Base-by-base conservation (phyloP, 768 basidiomycete genomes). In the Macrolepiota fuliginosa region DNA sequence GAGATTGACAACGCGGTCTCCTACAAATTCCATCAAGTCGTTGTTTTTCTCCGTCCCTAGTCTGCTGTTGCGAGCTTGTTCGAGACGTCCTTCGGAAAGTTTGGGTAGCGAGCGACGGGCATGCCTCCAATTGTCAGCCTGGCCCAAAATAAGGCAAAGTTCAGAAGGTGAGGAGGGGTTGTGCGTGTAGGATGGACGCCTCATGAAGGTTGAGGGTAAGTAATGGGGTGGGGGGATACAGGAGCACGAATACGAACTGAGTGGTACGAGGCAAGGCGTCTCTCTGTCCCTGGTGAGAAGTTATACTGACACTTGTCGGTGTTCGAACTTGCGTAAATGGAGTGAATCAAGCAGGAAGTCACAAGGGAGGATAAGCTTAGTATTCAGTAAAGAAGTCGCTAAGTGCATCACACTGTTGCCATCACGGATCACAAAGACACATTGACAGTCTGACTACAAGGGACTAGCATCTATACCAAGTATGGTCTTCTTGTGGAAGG, bases 1-100 rank as follows among this genome's bases (percentile, higher is more conserved):
- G 13, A 74, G 69, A 57, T 74, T 74, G 37, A 74, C 66, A 3
- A 69, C 66, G 7, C 72, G 69, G 52, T 75, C 73, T 12, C 74
- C 74, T 29, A 74, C 65, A 56, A 74, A 75, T 61, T 74, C 74
- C 4, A 73, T 65, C 17, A 73, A 56, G 53, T 75, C 71, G 50
- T 75, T 74, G 62, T 73, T 75, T 29, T 69, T 62, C 42, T 54
- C 40, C 2, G 72, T 66, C 22, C 66, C 55, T 54, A 64, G 66
- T 22, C 64, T 63, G 50, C 68, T 65, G 45, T 74, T 75, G n/a
- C 67, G 62, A 15, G 69, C 70, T 17, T 65, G 65, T 4, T 64
- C 58, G 6, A 71, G 63, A 39, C 58, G 50, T 15, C 3, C 9
- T 45, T 47, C 40, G 17, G 32, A 51, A 2, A 51, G 37, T 27